Percentiles rank a stretch among this genome's conserved stretches.
phyloP scores from a whole-genome alignment of 2,329 filamentous ascomycete genomes.

The Sclerotinia nivalis region DNA sequence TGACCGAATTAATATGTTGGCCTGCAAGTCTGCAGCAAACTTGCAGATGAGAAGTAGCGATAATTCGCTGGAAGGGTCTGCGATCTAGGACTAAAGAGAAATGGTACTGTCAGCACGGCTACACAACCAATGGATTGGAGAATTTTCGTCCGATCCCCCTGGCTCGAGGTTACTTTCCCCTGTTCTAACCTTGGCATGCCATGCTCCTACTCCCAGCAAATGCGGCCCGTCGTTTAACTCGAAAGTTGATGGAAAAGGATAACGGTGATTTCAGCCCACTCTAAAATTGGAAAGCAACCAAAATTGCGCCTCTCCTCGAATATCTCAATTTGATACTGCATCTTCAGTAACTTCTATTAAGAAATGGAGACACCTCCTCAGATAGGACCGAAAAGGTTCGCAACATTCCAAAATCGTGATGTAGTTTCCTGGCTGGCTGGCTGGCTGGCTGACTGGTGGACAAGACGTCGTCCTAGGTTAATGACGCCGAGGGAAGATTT shows the following conservation, averaged over 20 bases:
- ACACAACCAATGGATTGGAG: constrained; percentile 24
- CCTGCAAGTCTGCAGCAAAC: constrained; percentile 14
- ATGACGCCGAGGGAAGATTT: background rate
- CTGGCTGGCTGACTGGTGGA: background rate
- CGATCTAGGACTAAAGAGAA: constrained; percentile 17
- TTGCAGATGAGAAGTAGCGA: constrained; percentile 16
- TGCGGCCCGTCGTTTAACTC: constrained; percentile 19
- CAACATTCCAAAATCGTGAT: background rate
- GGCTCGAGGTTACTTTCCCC: constrained; percentile 15
- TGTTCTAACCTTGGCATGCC: constrained; percentile 17
- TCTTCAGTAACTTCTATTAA: background rate
- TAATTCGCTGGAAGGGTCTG: constrained; percentile 23
- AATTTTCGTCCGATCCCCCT: constrained; percentile 23
- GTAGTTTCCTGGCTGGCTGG: background rate
- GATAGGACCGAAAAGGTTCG: background rate
- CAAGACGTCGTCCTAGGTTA: constrained; percentile 5
- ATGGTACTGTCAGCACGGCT: constrained; percentile 23
- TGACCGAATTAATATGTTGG: constrained; percentile 17
- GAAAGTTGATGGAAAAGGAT: constrained; percentile 18
- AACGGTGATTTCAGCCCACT: constrained; percentile 26
- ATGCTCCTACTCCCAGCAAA: constrained; percentile 21
- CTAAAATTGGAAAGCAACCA: constrained; percentile 29
- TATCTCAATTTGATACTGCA: constrained; percentile 17
- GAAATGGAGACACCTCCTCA: background rate
- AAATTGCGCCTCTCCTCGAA: constrained; percentile 29